Conservation (phyloP, 2,329 filamentous ascomycete species). For the Fonsecaea monophora region DNA sequence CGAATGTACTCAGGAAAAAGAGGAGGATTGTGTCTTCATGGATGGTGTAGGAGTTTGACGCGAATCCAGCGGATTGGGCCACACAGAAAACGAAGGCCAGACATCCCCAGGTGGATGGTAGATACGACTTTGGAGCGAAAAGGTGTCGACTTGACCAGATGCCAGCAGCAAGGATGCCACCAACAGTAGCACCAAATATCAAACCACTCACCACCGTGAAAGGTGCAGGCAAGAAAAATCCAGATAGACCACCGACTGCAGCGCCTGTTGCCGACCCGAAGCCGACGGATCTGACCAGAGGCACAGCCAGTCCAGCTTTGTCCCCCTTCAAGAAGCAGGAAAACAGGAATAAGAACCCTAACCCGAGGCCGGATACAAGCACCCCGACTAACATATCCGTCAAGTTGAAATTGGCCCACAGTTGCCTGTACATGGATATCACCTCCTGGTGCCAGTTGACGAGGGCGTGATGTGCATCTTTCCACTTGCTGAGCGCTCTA, state of each 20-base stretch:
- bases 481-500: constrained; percentile 41
- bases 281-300: constrained; percentile 59
- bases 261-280: constrained; percentile 57
- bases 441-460: constrained; percentile 78
- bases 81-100: constrained; percentile 79
- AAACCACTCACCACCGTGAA: constrained; percentile 40
- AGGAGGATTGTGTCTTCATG: constrained; percentile 97
- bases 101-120: constrained; percentile 89
- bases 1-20: constrained; percentile 90
- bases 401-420: constrained; percentile 94
- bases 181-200: constrained; percentile 50
- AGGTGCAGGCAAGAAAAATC: constrained; percentile 27
- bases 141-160: constrained; percentile 25
- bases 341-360: constrained; percentile 75
- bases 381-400: constrained; percentile 84
- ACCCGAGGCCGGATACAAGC: constrained; percentile 69
- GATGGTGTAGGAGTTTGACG: constrained; percentile 97
- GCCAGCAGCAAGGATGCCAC: constrained; percentile 53
- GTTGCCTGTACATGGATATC: constrained; percentile 75
- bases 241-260: constrained; percentile 40
- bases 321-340: constrained; percentile 64
- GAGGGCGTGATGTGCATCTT: constrained; percentile 64
- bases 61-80: constrained; percentile 91
- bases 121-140: constrained; percentile 49
- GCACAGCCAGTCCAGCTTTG: constrained; percentile 60